Evolutionary conservation across 345 rosid species (phyloP).

Genomic region (Toxicodendron radicans): DNA sequence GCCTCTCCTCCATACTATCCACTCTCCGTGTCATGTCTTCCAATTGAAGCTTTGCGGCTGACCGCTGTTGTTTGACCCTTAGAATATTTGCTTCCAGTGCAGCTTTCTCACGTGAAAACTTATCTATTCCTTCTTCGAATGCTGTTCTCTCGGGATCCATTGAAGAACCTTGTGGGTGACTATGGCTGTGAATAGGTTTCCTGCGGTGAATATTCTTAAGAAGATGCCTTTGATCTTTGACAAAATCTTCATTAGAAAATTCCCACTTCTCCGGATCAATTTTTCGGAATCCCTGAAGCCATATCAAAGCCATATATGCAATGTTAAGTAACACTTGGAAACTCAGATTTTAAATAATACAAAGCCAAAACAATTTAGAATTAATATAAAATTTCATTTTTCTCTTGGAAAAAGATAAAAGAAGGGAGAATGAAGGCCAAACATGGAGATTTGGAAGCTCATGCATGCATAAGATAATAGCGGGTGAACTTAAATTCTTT

Average conservation of each 20-base stretch:
- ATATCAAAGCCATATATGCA: constrained; percentile 11
- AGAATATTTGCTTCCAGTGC: constrained; percentile 59
- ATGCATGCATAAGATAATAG: background rate
- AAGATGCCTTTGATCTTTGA: constrained; percentile 83
- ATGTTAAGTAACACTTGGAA: background rate
- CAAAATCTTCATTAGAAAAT: constrained; percentile 83
- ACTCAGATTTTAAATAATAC: background rate
- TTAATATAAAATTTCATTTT: background rate
- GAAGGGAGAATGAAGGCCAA: background rate
- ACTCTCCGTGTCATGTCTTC: constrained; percentile 56
- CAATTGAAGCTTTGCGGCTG: constrained; percentile 58
- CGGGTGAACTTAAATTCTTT: background rate
- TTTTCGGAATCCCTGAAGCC: constrained; percentile 83
- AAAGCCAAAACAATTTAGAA: background rate
- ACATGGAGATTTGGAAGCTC: background rate
- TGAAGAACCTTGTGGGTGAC: constrained; percentile 52
- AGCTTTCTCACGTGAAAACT: constrained; percentile 66
- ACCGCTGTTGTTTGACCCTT: constrained; percentile 52
- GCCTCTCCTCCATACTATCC: constrained; percentile 63
- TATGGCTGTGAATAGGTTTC: constrained; percentile 93
- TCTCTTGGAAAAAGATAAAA: background rate
- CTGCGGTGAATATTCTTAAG: constrained; percentile 85
- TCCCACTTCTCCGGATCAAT: constrained; percentile 95
- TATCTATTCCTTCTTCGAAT: constrained; percentile 69
- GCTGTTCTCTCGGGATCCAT: constrained; percentile 71